Base-by-base conservation (phyloP, 768 basidiomycete genomes). In the Tremella fuciformis region DNA sequence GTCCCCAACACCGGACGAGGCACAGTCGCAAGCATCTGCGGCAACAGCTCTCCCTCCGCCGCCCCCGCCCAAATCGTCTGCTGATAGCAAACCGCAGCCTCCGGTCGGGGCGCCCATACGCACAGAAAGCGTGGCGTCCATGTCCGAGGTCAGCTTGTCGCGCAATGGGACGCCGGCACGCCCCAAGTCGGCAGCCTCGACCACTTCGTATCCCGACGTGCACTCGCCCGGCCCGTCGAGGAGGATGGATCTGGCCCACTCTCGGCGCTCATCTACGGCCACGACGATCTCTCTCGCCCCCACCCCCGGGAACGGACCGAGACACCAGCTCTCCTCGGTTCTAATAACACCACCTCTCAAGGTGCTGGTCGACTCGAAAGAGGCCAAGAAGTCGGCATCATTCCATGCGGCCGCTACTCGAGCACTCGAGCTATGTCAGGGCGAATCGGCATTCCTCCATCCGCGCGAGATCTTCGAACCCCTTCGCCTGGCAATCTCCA, bases 391-490 rank as follows among this genome's bases (percentile, higher is more conserved):
- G 34, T 91, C 88, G 6, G 76, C 80, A 2, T 84, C 86, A n/a
- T 82, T 96, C 46, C 84, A 84, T n/a, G 89, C 92, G 41, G 87
- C 86, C 63, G 86, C 88, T 0, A 86, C 88, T 61, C 84, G 81
- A 52, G 91, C 92, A 3, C 75, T 93, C 64, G 89, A 91, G 50
- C 82, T 94, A 79, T 83, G 93, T 68, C 84, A 84, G 62, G 25
- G 48, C 3, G 61, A 57, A 16, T 81, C 83, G 34, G 90, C 85
- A 21, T 86, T 85, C 22, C 53, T 67, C 1, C 73, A 75, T 57
- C 90, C 91, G 39, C 82, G 89, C 58, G 88, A 92, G 71, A 88
- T 98, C 52, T 91, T 99, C 70, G 91, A 96, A 70, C 93, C 96
- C n/a, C 82, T 99, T 55, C 85, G 90, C 50, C 81, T 98, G 53